Evolutionary conservation across 345 rosid species (phyloP), one percentile per base, ranked within the genome.

Genomic region (Aquilaria yunnanensis): DNA sequence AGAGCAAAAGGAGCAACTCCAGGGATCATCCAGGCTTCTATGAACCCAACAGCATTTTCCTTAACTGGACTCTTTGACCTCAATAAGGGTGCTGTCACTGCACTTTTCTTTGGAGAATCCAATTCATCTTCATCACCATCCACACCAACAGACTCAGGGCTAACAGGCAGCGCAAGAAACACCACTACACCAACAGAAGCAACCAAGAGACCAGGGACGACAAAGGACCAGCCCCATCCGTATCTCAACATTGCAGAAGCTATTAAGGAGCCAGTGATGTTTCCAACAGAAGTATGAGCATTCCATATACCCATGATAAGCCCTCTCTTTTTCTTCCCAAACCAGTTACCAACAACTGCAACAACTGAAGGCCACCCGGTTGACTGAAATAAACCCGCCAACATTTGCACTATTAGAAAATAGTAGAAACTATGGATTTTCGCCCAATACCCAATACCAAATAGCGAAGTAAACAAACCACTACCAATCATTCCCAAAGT

Each of bases 181-280:
- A 88, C 84, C 45, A 83, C 69, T 45, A 90, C 41, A 2, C 99
- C 99, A 0, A 70, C 13, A 54, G 83, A 66, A 33, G 66, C 82
- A 31, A 86, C 82, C 10, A 80, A 11, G 9, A 88, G 67, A 69
- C 97, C 95, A 29, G 99, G 99, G 62, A 87, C 77, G 37, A 85
- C 88, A 70, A 94, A 90, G 29, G 97, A 90, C 97, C 97, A 90
- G 9, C 96, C 99, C 99, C 99, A 94, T n/a, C 97, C 97, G 57
- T 79, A 86, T 57, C 72, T 85, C 78, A 94, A 74, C 57, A 86
- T 53, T 6, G 82, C 84, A 5, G 97, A 66, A 29, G 92, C 99
- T 30, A 94, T 74, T 62, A 94, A 73, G 48, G 97, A 88, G 45
- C 99, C 97, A 14, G 74, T 72, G 62, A 94, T 90, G 76, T 90